Conservation (phyloP, 2,329 filamentous ascomycete species). For the Colletotrichum shisoi region DNA sequence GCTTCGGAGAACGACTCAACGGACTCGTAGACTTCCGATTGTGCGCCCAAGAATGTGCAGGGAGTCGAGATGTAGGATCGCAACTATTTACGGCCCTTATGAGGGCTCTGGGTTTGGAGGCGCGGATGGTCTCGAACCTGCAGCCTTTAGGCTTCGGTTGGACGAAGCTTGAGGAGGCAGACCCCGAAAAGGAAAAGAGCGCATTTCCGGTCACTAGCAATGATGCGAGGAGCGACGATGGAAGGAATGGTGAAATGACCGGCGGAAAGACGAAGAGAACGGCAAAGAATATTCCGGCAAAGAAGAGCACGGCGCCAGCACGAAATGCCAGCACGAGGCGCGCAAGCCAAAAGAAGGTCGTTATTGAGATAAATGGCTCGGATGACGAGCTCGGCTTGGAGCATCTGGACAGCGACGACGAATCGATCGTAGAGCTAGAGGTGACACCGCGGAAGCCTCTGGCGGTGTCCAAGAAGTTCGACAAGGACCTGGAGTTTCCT, state of each 20-base stretch:
- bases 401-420: slow-evolving; percentile 64
- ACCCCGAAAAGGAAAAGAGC: slow-evolving; percentile 54
- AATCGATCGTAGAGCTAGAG: slow-evolving; percentile 66
- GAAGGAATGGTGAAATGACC: slow-evolving; percentile 11
- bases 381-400: slow-evolving; percentile 42
- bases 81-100: slow-evolving; percentile 90
- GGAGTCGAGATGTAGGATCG: slow-evolving; percentile 85
- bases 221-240: slow-evolving; percentile 38
- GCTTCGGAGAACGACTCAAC: slow-evolving; percentile 80
- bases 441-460: slow-evolving; percentile 52
- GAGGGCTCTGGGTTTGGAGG: slow-evolving; percentile 80
- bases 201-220: background rate
- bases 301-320: slow-evolving; percentile 23
- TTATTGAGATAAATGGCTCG: slow-evolving; percentile 24
- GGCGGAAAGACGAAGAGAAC: slow-evolving; percentile 40
- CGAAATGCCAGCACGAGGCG: slow-evolving; percentile 12
- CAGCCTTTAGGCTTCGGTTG: slow-evolving; percentile 91
- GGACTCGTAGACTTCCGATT: slow-evolving; percentile 72
- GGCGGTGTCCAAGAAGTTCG: slow-evolving; percentile 62
- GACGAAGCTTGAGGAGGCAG: slow-evolving; percentile 84
- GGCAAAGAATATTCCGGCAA: slow-evolving; percentile 28
- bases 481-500: slow-evolving; percentile 81
- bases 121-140: slow-evolving; percentile 82
- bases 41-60: slow-evolving; percentile 73
- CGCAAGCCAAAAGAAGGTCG: slow-evolving; percentile 15